Conservation (phyloP, 2,329 filamentous ascomycete genomes). For the Exophiala oligosperma region DNA sequence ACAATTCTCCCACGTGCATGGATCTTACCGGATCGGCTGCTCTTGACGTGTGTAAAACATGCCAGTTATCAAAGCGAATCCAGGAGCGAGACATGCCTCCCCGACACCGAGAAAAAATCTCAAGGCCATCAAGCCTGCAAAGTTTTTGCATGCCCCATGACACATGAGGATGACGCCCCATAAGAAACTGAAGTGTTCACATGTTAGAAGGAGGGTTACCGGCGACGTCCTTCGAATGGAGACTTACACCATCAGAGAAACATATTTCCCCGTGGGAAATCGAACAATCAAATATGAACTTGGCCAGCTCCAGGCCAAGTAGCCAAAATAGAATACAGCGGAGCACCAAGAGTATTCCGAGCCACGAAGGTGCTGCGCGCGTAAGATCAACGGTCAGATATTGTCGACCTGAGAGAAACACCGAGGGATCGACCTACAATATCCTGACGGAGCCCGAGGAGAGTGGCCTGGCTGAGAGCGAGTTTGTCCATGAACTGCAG, state of each 20-base stretch:
- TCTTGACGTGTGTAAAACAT: slow-evolving; percentile 43
- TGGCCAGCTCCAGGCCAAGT: slow-evolving; percentile 33
- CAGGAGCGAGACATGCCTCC: slow-evolving; percentile 39
- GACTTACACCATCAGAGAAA: slow-evolving; percentile 25
- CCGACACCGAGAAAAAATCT: slow-evolving; percentile 46
- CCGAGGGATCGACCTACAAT: slow-evolving; percentile 11
- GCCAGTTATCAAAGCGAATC: slow-evolving; percentile 38
- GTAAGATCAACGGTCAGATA: not conserved
- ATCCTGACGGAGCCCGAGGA: slow-evolving; percentile 32
- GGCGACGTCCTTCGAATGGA: not conserved
- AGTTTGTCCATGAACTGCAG: slow-evolving; percentile 36
- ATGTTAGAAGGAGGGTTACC: not conserved
- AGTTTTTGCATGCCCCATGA: slow-evolving; percentile 34
- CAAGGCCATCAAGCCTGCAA: slow-evolving; percentile 39
- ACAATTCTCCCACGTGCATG: no score
- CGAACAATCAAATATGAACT: slow-evolving; percentile 31
- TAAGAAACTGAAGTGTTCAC: slow-evolving; percentile 16
- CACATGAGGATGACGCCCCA: slow-evolving; percentile 38
- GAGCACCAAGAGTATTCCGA: slow-evolving; percentile 34
- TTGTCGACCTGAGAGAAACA: not conserved
- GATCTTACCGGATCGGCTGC: slow-evolving; percentile 29
- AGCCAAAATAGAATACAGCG: slow-evolving; percentile 35
- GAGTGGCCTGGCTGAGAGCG: slow-evolving; percentile 33
- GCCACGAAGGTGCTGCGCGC: slow-evolving; percentile 31
- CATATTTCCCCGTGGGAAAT: slow-evolving; percentile 33